phyloP scores from a whole-genome alignment of 2,329 filamentous ascomycete genomes.

The Echinosphaeria canescens region DNA sequence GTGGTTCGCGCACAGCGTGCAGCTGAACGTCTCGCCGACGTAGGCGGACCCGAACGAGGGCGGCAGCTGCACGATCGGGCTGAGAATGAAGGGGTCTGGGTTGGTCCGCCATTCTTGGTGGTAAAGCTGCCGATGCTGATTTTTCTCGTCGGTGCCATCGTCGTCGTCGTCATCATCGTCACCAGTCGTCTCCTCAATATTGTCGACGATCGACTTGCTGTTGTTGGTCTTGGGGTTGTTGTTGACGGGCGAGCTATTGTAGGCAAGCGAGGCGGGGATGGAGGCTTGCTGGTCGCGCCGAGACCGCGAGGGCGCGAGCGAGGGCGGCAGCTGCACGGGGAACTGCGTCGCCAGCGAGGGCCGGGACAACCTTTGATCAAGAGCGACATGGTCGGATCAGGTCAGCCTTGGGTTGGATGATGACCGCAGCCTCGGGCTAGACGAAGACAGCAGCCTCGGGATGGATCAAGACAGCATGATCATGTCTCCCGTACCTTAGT shows the following conservation, averaged over 20 bases:
- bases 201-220: slow-evolving; percentile 34
- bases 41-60: slow-evolving; percentile 87
- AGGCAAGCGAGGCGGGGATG: slow-evolving; percentile 50
- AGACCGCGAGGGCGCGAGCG: slow-evolving; percentile 12
- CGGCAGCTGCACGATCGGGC: slow-evolving; percentile 58
- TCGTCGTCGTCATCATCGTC: background rate
- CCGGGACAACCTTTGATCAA: slow-evolving; percentile 47
- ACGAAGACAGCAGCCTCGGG: slow-evolving; percentile 26
- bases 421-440: slow-evolving; percentile 12
- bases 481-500: slow-evolving; percentile 61
- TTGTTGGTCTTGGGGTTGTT: slow-evolving; percentile 33
- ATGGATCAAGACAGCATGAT: slow-evolving; percentile 56
- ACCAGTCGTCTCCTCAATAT: background rate
- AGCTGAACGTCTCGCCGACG: slow-evolving; percentile 86
- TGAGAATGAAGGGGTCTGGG: slow-evolving; percentile 32
- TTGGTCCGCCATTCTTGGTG: slow-evolving; percentile 21
- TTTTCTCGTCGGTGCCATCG: background rate
- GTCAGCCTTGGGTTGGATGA: too few relatives aligned
- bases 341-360: slow-evolving; percentile 56
- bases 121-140: slow-evolving; percentile 2
- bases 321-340: slow-evolving; percentile 26
- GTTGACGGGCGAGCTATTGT: slow-evolving; percentile 16
- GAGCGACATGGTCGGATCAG: too few relatives aligned
- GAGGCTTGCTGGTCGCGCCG: slow-evolving; percentile 25
- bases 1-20: slow-evolving; percentile 91